Percentiles rank a stretch among this genome's conserved stretches.
Conservation (phyloP, 495 filamentous ascomycete genomes). For the Penicilliopsis zonata region DNA sequence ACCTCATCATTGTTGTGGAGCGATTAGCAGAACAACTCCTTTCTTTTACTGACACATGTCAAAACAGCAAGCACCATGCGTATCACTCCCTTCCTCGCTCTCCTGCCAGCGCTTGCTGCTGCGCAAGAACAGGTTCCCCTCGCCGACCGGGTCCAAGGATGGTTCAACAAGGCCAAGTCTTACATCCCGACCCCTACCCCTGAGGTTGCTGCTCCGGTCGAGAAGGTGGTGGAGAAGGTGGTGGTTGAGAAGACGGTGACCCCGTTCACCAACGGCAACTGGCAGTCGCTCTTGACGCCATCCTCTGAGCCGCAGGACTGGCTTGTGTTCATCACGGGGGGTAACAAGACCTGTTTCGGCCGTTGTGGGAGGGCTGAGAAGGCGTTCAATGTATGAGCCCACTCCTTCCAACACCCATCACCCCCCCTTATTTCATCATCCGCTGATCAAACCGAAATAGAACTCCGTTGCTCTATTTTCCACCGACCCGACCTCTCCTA, state of each 20-base stretch:
- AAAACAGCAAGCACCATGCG: constrained; percentile 47
- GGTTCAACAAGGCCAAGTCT: constrained; percentile 47
- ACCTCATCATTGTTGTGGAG: neutral
- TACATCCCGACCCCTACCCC: constrained; percentile 43
- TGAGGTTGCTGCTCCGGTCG: constrained; percentile 18
- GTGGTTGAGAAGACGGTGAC: constrained; percentile 43
- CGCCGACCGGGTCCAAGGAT: constrained; percentile 53
- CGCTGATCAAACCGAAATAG: constrained; percentile 31
- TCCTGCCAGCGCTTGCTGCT: constrained; percentile 58
- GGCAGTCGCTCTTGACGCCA: constrained; percentile 54
- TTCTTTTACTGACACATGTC: constrained; percentile 5
- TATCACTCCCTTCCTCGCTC: constrained; percentile 46
- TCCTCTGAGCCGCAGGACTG: constrained; percentile 60
- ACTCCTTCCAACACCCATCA: neutral
- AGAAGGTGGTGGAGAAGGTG: constrained; percentile 40
- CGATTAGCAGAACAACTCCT: too few relatives aligned
- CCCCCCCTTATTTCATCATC: neutral
- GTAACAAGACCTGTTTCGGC: constrained; percentile 80
- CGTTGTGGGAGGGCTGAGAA: constrained; percentile 40
- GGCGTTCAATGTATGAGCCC: constrained; percentile 40
- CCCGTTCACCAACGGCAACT: constrained; percentile 59
- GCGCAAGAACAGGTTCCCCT: constrained; percentile 67
- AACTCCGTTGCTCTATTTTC: constrained; percentile 60
- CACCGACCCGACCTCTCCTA: constrained; percentile 50
- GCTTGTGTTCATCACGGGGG: constrained; percentile 70